Base-by-base conservation (phyloP, 768 basidiomycete genomes). In the Mycena floridula region DNA sequence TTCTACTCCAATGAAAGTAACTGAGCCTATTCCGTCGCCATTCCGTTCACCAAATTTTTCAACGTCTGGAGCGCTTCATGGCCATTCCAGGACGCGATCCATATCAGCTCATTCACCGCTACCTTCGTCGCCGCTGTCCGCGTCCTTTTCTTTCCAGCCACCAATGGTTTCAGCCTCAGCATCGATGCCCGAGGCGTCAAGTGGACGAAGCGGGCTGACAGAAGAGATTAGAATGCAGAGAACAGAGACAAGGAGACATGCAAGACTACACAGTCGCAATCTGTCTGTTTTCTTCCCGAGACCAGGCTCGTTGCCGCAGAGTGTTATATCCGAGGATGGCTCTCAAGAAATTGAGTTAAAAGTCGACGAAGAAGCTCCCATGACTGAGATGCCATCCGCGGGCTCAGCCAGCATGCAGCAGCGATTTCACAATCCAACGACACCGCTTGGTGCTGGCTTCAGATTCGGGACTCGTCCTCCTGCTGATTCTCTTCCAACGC, bases 211-310 rank as follows among this genome's bases (percentile, higher is more conserved):
- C n/a, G n/a, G n/a, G n/a, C n/a, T n/a, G n/a, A n/a, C n/a, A n/a
- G n/a, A n/a, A n/a, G n/a, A n/a, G n/a, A n/a, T n/a, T n/a, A n/a
- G n/a, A n/a, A n/a, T 24, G 53, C 56, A n/a, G 57, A 59, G 40
- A 50, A 52, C 45, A 54, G 7, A 57, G 56, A 28, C 59, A 69
- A 27, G 49, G 43, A 63, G 72, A n/a, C 89, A 92, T 61, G 64
- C 78, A 3, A 76, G 89, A 2, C 69, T 95, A 15, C 92, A 96
- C 58, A 93, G 92, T 0, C 80, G 92, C 37, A 97, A 97, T 56
- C 69, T 96, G 3, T 94, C 91, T 1, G 71, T 95, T 15, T 95
- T 85, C 73, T 96, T 96, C 54, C 93, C 93, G 13, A 77, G 82
- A 25, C 88, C 89, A 0, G 88, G 85, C 2, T 68, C 77, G 3